Evolutionary conservation across 2,329 filamentous ascomycete genomes (phyloP), one percentile per base, ranked within the genome.

Genomic region (Aspergillus proliferans): DNA sequence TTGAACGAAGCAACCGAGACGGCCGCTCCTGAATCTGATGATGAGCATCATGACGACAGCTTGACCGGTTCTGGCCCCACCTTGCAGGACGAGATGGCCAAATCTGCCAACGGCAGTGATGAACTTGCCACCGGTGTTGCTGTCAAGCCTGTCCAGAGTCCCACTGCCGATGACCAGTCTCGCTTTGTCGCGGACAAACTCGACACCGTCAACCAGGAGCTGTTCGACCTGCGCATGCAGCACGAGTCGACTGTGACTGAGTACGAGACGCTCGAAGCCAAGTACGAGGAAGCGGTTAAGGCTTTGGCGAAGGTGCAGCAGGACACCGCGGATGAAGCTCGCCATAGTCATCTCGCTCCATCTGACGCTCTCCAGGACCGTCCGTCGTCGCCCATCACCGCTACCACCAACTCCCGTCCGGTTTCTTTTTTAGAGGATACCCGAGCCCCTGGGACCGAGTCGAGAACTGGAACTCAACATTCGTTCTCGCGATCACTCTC

Each of bases 171-270:
- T 12, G 87, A 88, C 0, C 91, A 96, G 66, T 85, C 83, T 41
- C 87, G 85, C 55, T 90, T 90, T 60, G 87, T 96, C 47, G 86
- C 87, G 6, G 92, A 97, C 66, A 96, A 97, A 72, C 81, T 97
- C 12, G 92, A 97, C 62, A 85, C 79, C 36, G 86, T 97, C 38
- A 93, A 87, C 0, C 89, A 95, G 65, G 93, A 98, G 70, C 83
- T 98, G 2, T 81, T 95, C 49, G 88, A 93, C 59, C 80, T 98
- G 46, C 86, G 88, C 14, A 85, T 94, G 38, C 90, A 96, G 69
- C 93, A 98, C 60, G 92, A 97, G 66, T 76, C 79, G 7, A 92
- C 89, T 0, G 66, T 95, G 15, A 84, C 79, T 54, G 89, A 97
- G 50, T 92, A 85, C 59, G 87, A 94, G 55, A 72, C 83, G 42